Conservation (phyloP, 306 rosid genomes). For the Prunus salicina region DNA sequence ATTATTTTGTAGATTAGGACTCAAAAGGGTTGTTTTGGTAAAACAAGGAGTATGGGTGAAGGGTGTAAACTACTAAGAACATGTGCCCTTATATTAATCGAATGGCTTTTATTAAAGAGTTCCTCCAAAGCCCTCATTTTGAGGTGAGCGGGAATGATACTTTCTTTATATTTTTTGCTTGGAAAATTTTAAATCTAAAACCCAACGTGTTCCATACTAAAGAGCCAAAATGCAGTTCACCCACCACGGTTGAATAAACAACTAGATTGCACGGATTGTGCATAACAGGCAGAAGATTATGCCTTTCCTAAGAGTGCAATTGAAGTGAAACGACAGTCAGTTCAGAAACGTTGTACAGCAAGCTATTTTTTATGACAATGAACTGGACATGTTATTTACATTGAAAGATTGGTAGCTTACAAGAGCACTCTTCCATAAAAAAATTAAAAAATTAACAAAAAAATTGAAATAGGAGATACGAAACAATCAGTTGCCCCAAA, state of each 20-base stretch:
- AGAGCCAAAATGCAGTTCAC: not conserved
- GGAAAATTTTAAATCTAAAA: too few relatives aligned
- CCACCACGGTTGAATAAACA: not conserved
- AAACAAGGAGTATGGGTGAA: too few relatives aligned
- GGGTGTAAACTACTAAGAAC: too few relatives aligned
- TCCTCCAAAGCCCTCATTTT: too few relatives aligned
- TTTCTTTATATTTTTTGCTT: too few relatives aligned
- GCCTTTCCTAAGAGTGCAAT: not conserved
- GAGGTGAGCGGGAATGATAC: too few relatives aligned
- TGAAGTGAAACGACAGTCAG: not conserved
- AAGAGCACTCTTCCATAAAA: not conserved
- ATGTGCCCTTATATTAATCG: too few relatives aligned
- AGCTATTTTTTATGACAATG: not conserved
- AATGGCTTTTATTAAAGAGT: too few relatives aligned
- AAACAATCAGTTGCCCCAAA: constrained; percentile 64
- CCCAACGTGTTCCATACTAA: not conserved
- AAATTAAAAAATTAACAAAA: too few relatives aligned
- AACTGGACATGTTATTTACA: not conserved
- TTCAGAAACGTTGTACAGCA: not conserved
- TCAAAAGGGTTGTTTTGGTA: too few relatives aligned
- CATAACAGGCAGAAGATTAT: not conserved
- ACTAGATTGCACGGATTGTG: not conserved
- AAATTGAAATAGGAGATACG: not conserved
- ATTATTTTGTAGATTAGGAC: too few relatives aligned
- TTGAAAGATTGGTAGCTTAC: not conserved